Evolutionary conservation across 257 asterid genomes (phyloP), one percentile per base, ranked within the genome.

Genomic region (Vinca minor): DNA sequence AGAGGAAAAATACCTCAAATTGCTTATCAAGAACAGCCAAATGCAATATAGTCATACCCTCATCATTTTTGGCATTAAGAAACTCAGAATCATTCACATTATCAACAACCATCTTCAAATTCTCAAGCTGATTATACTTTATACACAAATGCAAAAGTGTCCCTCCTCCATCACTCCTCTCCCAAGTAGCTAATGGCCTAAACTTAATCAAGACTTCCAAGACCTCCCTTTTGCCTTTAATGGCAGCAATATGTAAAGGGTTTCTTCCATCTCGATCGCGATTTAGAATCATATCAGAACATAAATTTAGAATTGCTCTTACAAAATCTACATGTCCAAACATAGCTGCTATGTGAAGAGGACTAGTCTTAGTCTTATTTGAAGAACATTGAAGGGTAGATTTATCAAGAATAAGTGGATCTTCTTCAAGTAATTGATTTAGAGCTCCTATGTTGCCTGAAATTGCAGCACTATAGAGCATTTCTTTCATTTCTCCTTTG

Each of bases 101-200:
- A 21, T 15, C 35, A 50, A 77, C 65, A 63, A 85, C 23, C 14
- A 63, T 12, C 77, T 67, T 69, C 77, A 85, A 41, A 8, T 70
- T 74, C 23, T 64, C 83, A 10, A 50, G 15, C 26, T 42, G 71
- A 18, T 26, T 11, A 18, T 41, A 46, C 36, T 78, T 75, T 8
- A 83, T 80, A 21, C 83, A 81, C 32, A 81, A 67, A 53, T 83
- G 87, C 13, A 81, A 70, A 20, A 72, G n/a, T 0, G 64, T 76
- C 8, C 64, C 71, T 3, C 57, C 64, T 0, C 65, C 18, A 8
- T 71, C 69, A 1, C 62, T 68, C 32, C 7, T 63, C 66, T 58
- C 58, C 8, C 63, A 55, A 38, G 74, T 83, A n/a, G 79, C 80
- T 0, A 39, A 54, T 1, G 75, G 66, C 35, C 25, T 50, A 26